Evolutionary conservation across 257 asterid genomes (phyloP).

Genomic region (Hygrophila difformis): DNA sequence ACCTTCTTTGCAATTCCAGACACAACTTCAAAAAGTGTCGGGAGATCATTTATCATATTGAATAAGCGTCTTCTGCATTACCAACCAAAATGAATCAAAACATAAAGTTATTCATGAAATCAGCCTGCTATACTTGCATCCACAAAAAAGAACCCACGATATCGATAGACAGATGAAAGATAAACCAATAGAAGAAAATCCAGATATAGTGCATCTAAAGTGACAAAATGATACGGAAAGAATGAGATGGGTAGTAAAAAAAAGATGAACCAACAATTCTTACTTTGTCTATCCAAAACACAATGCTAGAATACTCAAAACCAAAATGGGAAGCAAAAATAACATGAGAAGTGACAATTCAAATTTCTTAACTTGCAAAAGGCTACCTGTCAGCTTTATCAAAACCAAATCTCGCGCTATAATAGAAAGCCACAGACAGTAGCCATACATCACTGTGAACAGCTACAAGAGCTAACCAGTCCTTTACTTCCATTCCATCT

Average conservation of each 20-base stretch:
- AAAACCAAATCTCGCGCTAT: constrained; percentile 71
- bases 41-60: constrained; percentile 75
- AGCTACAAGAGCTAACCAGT: constrained; percentile 83
- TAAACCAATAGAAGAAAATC: too few species aligned
- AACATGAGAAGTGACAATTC: neutral
- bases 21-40: constrained; percentile 78
- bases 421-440: constrained; percentile 64
- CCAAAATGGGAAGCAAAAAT: neutral
- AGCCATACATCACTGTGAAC: constrained; percentile 82
- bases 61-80: constrained; percentile 72
- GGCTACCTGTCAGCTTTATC: constrained; percentile 67
- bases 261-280: too few species aligned
- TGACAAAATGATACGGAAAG: too few species aligned
- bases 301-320: neutral
- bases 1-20: constrained; percentile 64
- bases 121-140: constrained; percentile 2
- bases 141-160: neutral
- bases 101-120: constrained; percentile 5
- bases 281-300: too few species aligned
- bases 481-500: constrained; percentile 74
- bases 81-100: constrained; percentile 15
- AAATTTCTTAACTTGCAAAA: neutral
- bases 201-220: too few species aligned
- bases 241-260: too few species aligned
- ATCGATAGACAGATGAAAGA: neutral